A percentile compares a stretch with the other conserved stretches of the same genome.
phyloP scores from a whole-genome alignment of 2,329 filamentous ascomycete species.

The Aspergillus versicolor region DNA sequence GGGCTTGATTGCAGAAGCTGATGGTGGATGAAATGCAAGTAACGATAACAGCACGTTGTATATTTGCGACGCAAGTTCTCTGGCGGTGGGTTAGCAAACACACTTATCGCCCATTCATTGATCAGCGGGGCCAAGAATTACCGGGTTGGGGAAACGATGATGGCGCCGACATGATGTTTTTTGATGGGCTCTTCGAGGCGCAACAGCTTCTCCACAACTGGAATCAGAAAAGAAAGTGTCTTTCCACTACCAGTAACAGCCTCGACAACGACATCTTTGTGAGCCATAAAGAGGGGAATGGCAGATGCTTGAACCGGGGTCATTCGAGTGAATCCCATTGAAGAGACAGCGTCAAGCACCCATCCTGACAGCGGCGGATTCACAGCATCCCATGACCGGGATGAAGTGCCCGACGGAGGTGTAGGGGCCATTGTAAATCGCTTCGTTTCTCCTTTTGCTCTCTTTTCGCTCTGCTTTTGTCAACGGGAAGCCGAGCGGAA shows the following conservation, averaged over 20 bases:
- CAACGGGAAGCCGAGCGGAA: not conserved
- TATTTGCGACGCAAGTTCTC: slow-evolving; percentile 90
- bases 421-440: slow-evolving; percentile 31
- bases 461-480: not conserved
- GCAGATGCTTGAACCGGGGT: slow-evolving; percentile 94
- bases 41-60: slow-evolving; percentile 75
- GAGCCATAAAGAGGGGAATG: slow-evolving; percentile 81
- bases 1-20: slow-evolving; percentile 53
- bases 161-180: slow-evolving; percentile 84
- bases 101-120: too few relatives aligned
- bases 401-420: slow-evolving; percentile 46
- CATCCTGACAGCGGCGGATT: slow-evolving; percentile 74
- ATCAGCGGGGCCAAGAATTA: slow-evolving; percentile 19
- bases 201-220: slow-evolving; percentile 77
- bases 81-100: slow-evolving; percentile 25
- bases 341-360: slow-evolving; percentile 78
- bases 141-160: slow-evolving; percentile 85
- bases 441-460: not conserved
- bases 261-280: slow-evolving; percentile 92
- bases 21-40: slow-evolving; percentile 78
- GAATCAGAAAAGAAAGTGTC: slow-evolving; percentile 81
- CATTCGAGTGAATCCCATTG: slow-evolving; percentile 83
- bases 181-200: slow-evolving; percentile 79
- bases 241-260: slow-evolving; percentile 91
- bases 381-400: slow-evolving; percentile 66